phyloP scores from a whole-genome alignment of 169 alveolate species.

The Plasmodium ovale region DNA sequence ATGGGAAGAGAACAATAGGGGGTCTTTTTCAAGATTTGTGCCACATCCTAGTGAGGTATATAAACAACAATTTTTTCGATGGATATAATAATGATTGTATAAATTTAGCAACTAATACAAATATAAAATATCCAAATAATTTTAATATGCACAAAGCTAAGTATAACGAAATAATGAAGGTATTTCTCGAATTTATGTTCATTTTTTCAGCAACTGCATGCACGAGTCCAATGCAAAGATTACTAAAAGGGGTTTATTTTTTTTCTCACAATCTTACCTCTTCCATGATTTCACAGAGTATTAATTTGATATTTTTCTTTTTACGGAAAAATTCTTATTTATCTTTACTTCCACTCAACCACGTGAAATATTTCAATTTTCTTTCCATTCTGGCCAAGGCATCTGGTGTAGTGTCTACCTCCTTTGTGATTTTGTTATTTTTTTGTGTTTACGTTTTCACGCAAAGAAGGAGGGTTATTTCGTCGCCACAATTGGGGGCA shows the following conservation, averaged over 20 bases:
- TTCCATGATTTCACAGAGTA: constrained; percentile 19
- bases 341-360: constrained; percentile 50
- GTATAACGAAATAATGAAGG: constrained; percentile 49
- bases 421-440: constrained; percentile 38
- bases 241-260: constrained; percentile 40
- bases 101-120: constrained; percentile 50
- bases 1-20: constrained; percentile 70
- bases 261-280: constrained; percentile 40
- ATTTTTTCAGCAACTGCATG: constrained; percentile 68
- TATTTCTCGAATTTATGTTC: constrained; percentile 36
- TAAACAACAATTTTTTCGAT: constrained; percentile 66
- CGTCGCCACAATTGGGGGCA: constrained; percentile 45
- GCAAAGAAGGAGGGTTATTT: constrained; percentile 58
- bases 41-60: constrained; percentile 27
- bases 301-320: constrained; percentile 22
- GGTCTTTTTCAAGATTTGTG: constrained; percentile 55
- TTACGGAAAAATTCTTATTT: constrained; percentile 50
- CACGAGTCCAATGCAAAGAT: constrained; percentile 59
- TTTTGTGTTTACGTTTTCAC: constrained; percentile 55
- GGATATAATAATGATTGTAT: constrained; percentile 77
- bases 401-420: constrained; percentile 49
- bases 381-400: constrained; percentile 53
- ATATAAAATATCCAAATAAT: constrained; percentile 19
- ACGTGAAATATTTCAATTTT: constrained; percentile 27
- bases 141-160: constrained; percentile 50